phyloP scores from a whole-genome alignment of 2,329 filamentous ascomycete genomes.

The Microascus cirrosus region DNA sequence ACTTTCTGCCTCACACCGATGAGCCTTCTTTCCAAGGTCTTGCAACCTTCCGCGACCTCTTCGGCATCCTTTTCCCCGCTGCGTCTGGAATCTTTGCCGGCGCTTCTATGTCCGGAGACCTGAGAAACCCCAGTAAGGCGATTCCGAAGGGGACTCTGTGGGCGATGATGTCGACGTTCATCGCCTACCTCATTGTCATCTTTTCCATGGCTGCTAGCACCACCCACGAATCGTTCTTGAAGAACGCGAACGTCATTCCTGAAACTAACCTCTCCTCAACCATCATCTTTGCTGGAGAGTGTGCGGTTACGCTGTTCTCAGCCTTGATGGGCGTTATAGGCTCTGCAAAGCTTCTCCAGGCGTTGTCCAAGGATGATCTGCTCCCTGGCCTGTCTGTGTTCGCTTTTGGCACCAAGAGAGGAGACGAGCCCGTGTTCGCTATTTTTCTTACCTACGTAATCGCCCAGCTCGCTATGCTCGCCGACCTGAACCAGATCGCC shows the following conservation, averaged over 20 bases:
- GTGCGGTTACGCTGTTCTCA: constrained; percentile 75
- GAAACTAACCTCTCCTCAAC: constrained; percentile 66
- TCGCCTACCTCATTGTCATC: constrained; percentile 66
- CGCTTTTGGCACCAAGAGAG: constrained; percentile 57
- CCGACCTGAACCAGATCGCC: constrained; percentile 78
- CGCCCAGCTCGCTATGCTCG: constrained; percentile 69
- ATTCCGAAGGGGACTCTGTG: constrained; percentile 78
- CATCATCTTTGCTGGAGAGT: constrained; percentile 69
- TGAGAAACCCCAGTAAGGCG: constrained; percentile 70
- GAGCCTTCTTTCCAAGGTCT: constrained; percentile 50
- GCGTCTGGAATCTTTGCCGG: constrained; percentile 54
- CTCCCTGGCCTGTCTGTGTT: constrained; percentile 68
- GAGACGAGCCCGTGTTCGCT: constrained; percentile 66
- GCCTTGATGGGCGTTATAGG: constrained; percentile 81
- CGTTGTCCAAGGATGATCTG: constrained; percentile 67
- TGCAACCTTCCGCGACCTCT: constrained; percentile 68
- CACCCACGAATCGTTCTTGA: constrained; percentile 61
- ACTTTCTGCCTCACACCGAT: constrained; percentile 59
- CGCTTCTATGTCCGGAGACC: constrained; percentile 82
- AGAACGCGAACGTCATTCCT: constrained; percentile 69
- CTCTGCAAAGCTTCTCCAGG: constrained; percentile 74
- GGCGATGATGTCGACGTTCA: constrained; percentile 65
- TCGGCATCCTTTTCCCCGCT: constrained; percentile 73
- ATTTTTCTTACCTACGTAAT: constrained; percentile 66
- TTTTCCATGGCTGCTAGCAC: constrained; percentile 68